Evolutionary conservation across 352 stramenopile genomes (phyloP), one percentile per base, ranked within the genome.

Genomic region (Phytopythium litorale): DNA sequence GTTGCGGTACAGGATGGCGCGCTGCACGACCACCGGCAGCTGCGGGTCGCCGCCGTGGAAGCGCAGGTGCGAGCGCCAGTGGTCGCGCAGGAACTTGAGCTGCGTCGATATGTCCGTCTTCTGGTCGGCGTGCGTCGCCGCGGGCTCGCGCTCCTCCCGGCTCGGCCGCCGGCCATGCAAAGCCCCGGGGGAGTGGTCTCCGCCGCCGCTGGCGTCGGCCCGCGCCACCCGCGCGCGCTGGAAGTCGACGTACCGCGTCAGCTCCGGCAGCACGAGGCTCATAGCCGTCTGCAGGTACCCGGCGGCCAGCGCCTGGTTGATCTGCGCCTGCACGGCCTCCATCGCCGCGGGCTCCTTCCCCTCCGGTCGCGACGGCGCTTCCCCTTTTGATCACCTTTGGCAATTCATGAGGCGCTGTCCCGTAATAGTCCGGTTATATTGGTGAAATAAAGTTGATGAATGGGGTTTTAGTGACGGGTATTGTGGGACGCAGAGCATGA

Each of bases 211-310:
- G n/a, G 28, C 32, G 38, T 78, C 67, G 5, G 30, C 56, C 18
- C 54, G 65, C 4, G 64, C 63, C 50, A 79, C 71, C 40, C 72
- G 70, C 62, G 65, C 62, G 37, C 60, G 64, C 55, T 81, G 70
- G 33, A 76, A 68, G 12, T 65, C 55, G 38, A 79, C 73, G 58
- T 71, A 78, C 49, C 68, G 68, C 32, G 60, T 64, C 35, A 81
- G 37, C 48, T 76, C 73, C 18, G 69, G 69, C 46, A 76, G 66
- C 32, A 78, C 56, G 61, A 78, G 68, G 45, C 67, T 81, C 73
- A 81, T 81, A 33, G 78, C 67, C 19, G 72, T 65, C 57, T 80
- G 72, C 5, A 80, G 55, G 38, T 70, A 80, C 23, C 72, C 72
- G 12, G 70, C 62, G 16, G 72, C 70, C 21, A 79, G 62, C 35